These are phyloP conservation scores for Stagonosporopsis tanaceti DNA, from an alignment of 2,329 filamentous ascomycete genomes.

Conservation along the genomic window DNA sequence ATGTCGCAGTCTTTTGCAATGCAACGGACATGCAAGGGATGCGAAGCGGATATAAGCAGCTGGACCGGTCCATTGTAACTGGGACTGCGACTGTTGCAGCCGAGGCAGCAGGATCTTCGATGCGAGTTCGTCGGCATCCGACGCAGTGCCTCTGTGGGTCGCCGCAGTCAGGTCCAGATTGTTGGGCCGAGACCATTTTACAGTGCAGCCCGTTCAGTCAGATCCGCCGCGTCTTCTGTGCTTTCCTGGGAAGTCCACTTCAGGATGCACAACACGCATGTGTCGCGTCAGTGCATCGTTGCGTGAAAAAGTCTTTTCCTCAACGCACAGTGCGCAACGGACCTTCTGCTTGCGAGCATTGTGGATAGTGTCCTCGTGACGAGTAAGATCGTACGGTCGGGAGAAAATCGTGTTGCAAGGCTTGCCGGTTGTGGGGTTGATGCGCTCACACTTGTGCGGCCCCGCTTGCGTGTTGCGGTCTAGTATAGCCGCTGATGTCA, in stretches of 20 bases:
- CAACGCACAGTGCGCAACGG: conserved; percentile 87
- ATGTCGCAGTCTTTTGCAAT: conserved; percentile 1
- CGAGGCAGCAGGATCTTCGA: neutral
- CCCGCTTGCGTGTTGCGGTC: conserved; percentile 86
- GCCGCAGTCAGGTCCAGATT: neutral
- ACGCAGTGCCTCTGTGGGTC: neutral
- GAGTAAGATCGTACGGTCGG: conserved; percentile 91
- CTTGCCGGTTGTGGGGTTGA: conserved; percentile 94
- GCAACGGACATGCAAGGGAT: conserved; percentile 9
- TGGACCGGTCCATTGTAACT: conserved; percentile 5
- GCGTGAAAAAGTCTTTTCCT: conserved; percentile 96
- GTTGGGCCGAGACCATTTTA: conserved; percentile 1
- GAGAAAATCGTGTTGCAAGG: conserved; percentile 95
- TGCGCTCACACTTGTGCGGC: conserved; percentile 89
- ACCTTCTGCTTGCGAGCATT: conserved; percentile 95
- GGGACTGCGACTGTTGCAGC: conserved; percentile 11
- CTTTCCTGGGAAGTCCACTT: conserved; percentile 82
- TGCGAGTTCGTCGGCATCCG: neutral
- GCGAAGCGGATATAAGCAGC: neutral
- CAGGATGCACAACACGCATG: conserved; percentile 91
- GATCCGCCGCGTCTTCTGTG: conserved; percentile 53
- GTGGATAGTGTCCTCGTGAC: conserved; percentile 97
- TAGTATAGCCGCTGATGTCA: conserved; percentile 64
- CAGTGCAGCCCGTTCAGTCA: conserved; percentile 30
- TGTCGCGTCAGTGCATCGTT: conserved; percentile 94